Base-by-base conservation (phyloP, 2,329 filamentous ascomycete species). In the Calonectria pauciramosa region DNA sequence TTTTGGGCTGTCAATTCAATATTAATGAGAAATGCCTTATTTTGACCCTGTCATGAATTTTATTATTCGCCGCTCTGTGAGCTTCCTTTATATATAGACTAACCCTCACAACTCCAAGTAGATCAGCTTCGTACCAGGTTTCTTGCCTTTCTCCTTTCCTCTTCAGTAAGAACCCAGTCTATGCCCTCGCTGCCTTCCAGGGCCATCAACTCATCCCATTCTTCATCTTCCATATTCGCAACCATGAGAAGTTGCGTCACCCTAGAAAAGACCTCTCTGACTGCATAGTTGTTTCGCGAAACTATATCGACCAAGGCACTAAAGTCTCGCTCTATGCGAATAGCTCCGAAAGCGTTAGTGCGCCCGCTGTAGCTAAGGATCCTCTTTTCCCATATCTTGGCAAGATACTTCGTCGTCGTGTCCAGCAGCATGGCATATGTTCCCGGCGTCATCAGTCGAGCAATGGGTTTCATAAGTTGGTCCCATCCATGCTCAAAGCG, bases 191-290 rank as follows among this genome's bases (percentile, higher is more conserved):
- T 90, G 44, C 87, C 89, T 38, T 88, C 85, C 30, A 83, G 73
- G 51, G 89, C 86, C 9, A 85, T 82, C 49, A 96, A 85, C 84
- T 97, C 95, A 63, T 96, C 94, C 94, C 96, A 98, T 85, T 98
- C 96, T 72, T 98, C 96, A 41, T 97, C 95, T 83, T 98, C 96
- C 95, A 98, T 97, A 79, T 96, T 96, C 83, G 96, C 93, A 20
- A 98, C 92, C 88, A 97, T 92, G 72, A 94, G 91, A 80, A 98
- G 93, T 88, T 98, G 95, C 73, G 90, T 89, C 72, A 94, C 94
- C 81, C 93, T 91, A 34, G 90, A 89, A 86, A 98, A 98, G 4
- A 91, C 86, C 82, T 98, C 96, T 38, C 95, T 89, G 44, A 97
- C 90, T 2, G 91, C 91, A 82, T 98, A 98, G 81, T 94, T 92